Evolutionary conservation across 495 filamentous ascomycete genomes (phyloP), one percentile per base, ranked within the genome.

Genomic region (Trichodelitschia bisporula): DNA sequence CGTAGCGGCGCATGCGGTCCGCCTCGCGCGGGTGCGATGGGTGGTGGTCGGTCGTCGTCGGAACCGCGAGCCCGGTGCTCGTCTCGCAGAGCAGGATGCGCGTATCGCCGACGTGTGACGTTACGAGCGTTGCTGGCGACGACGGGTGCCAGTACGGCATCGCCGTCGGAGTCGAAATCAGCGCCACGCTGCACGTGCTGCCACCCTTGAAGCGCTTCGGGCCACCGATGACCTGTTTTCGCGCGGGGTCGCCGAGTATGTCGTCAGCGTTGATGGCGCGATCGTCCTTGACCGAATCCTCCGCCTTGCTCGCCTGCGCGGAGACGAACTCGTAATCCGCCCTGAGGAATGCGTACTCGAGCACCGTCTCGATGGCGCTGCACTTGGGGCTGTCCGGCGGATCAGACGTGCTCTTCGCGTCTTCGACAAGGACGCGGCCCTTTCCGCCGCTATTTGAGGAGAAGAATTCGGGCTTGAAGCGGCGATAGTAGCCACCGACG

Each of bases 61-160:
- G 76, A 4, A 72, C 58, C 3, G 83, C 69, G 14, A 66, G 57
- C 15, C 86, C 86, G 3, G 72, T 80, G 9, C 53, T 52, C 0
- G 80, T 90, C 20, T 71, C 68, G 53, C 77, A 92, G 5, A 97
- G 66, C 14, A 97, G 54, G 31, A 90, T 70, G 17, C 83, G 68
- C 0, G 83, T 93, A 47, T 97, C 86, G 34, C 86, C 86, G 9
- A 91, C 77, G 47, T 97, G 86, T 4, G 79, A 74, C 16, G 77
- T 69, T n/a, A 90, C 49, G 15, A 97, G 53, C 6, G 79, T 84
- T 1, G 73, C 75, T 5, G 77, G 70, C 2, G 77, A 70, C 1
- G 67, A 61, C 1, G 86, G 86, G 43, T 95, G 75, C 86, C 86
- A 97, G 51, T 86, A 97, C 1, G 86, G 86, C 1, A 73, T 70